Evolutionary conservation across 2,329 filamentous ascomycete genomes (phyloP).

Genomic region (Arthrobotrys megalospora): DNA sequence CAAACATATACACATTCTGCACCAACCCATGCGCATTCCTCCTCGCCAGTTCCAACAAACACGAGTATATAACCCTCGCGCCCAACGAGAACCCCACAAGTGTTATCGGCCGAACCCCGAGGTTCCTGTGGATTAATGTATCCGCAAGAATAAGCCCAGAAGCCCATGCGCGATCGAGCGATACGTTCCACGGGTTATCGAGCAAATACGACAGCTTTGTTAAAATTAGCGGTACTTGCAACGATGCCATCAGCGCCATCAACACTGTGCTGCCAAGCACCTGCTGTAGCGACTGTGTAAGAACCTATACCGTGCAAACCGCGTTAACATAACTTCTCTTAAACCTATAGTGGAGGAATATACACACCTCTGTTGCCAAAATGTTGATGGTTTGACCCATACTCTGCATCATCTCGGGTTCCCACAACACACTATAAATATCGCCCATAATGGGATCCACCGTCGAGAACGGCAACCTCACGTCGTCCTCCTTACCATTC

Average conservation of each 20-base stretch:
- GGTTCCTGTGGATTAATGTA: slow-evolving; percentile 83
- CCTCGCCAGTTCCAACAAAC: slow-evolving; percentile 81
- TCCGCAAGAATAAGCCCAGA: slow-evolving; percentile 85
- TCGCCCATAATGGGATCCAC: slow-evolving; percentile 98
- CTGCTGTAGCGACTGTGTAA: slow-evolving; percentile 79
- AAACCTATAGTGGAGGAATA: neutral
- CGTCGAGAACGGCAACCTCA: slow-evolving; percentile 94
- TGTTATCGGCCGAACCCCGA: slow-evolving; percentile 85
- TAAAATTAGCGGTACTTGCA: slow-evolving; percentile 77
- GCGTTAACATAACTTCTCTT: neutral
- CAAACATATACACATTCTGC: slow-evolving; percentile 86
- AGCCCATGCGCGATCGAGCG: slow-evolving; percentile 82
- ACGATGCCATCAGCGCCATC: slow-evolving; percentile 78
- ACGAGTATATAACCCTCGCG: slow-evolving; percentile 85
- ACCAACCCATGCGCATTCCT: slow-evolving; percentile 85
- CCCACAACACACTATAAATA: slow-evolving; percentile 96
- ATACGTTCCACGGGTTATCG: slow-evolving; percentile 86
- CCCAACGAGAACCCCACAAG: slow-evolving; percentile 87
- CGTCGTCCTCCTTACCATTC: slow-evolving; percentile 97
- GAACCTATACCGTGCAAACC: slow-evolving; percentile 74
- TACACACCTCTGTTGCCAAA: slow-evolving; percentile 88
- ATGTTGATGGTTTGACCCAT: slow-evolving; percentile 99
- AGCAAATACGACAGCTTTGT: slow-evolving; percentile 78
- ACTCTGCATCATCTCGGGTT: slow-evolving; percentile 96
- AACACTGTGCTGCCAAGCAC: slow-evolving; percentile 83